Evolutionary conservation across 192 early-diverging fungal species (phyloP).

Genomic region (Entomortierella parvispora): DNA sequence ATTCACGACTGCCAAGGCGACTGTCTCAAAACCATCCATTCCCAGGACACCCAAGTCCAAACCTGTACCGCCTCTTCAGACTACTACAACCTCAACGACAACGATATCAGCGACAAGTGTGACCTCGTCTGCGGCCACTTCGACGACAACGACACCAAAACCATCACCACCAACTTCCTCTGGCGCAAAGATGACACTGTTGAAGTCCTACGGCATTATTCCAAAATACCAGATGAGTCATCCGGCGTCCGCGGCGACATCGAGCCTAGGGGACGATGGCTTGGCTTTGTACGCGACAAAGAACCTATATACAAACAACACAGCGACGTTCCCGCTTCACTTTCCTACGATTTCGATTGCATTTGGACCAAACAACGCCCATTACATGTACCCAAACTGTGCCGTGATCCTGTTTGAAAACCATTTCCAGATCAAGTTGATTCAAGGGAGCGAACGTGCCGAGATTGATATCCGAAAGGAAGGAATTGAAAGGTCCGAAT

Average conservation of each 20-base stretch:
- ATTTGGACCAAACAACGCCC: slow-evolving; percentile 47
- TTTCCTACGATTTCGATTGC: slow-evolving; percentile 50
- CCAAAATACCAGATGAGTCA: slow-evolving; percentile 15
- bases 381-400: slow-evolving; percentile 52
- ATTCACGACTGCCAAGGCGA: too few species aligned
- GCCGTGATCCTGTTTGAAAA: slow-evolving; percentile 44
- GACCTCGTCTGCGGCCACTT: neutral
- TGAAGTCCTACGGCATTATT: slow-evolving; percentile 5
- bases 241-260: neutral
- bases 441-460: slow-evolving; percentile 37
- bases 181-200: slow-evolving; percentile 14
- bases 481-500: slow-evolving; percentile 45
- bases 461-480: slow-evolving; percentile 56
- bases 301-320: slow-evolving; percentile 29
- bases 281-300: neutral
- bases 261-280: slow-evolving; percentile 4
- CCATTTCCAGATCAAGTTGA: slow-evolving; percentile 48
- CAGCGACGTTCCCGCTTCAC: slow-evolving; percentile 42
- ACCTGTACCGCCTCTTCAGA: too few species aligned
- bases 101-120: neutral
- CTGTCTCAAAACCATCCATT: slow-evolving; percentile 1
- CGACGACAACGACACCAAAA: neutral
- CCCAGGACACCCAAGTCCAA: neutral
- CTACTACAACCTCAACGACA: slow-evolving; percentile 8
- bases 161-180: neutral